phyloP scores from a whole-genome alignment of 768 basidiomycete species.

The Leccinum aurantiacum region DNA sequence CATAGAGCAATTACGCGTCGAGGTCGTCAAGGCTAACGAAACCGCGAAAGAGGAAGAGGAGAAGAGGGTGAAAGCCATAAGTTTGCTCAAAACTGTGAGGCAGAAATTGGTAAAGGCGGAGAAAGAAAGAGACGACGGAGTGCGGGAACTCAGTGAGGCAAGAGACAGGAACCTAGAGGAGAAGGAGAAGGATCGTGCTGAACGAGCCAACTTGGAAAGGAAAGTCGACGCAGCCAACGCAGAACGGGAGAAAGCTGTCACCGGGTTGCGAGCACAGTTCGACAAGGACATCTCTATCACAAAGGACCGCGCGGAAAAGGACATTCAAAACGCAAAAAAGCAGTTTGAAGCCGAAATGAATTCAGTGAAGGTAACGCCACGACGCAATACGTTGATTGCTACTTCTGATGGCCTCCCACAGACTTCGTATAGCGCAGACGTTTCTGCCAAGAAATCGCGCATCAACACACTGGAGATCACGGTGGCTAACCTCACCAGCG shows the following conservation, averaged over 20 bases:
- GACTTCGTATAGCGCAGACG: conserved; percentile 69
- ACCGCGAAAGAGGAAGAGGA: conserved; percentile 93
- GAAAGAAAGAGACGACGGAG: conserved; percentile 83
- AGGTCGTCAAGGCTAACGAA: conserved; percentile 59
- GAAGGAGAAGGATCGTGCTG: conserved; percentile 42
- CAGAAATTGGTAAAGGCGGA: conserved; percentile 97
- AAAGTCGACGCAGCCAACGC: conserved; percentile 62
- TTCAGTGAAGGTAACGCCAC: conserved; percentile 59
- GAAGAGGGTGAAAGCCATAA: conserved; percentile 92
- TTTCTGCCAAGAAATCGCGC: conserved; percentile 56
- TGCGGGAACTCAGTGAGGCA: conserved; percentile 52
- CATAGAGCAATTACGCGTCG: conserved; percentile 56
- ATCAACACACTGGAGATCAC: conserved; percentile 71
- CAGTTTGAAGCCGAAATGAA: conserved; percentile 79
- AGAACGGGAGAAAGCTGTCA: conserved; percentile 62
- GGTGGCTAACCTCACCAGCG: conserved; percentile 63
- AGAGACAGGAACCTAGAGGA: conserved; percentile 57
- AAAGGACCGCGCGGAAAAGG: conserved; percentile 75
- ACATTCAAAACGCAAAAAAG: conserved; percentile 58
- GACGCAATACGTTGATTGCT: conserved; percentile 7
- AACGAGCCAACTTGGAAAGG: conserved; percentile 53
- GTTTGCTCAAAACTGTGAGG: conserved; percentile 89
- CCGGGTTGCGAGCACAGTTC: conserved; percentile 62
- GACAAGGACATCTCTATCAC: conserved; percentile 65
- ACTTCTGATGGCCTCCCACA: conserved; percentile 31